Evolutionary conservation across 2,329 filamentous ascomycete species (phyloP).

Genomic region (Dothideomycetes sp.): DNA sequence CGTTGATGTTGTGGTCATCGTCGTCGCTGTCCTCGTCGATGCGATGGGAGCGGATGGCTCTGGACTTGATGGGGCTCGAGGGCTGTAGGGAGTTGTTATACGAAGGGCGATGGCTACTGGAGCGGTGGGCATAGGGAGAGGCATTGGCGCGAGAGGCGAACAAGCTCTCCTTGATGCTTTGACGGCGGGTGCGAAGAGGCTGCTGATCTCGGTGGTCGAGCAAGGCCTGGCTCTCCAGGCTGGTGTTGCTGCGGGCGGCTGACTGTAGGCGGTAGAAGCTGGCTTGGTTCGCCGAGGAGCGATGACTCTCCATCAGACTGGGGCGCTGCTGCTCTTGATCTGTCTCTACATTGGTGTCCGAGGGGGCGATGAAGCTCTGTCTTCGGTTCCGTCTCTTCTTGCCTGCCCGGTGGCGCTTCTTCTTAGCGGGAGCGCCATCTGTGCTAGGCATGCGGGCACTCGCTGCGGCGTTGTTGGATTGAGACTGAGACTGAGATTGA

Average conservation of each 20-base stretch:
- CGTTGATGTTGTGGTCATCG: constrained; percentile 33
- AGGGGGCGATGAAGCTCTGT: constrained; percentile 64
- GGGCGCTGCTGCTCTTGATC: constrained; percentile 39
- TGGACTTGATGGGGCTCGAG: constrained; percentile 7
- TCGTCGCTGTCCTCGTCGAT: constrained; percentile 21
- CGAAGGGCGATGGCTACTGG: constrained; percentile 2
- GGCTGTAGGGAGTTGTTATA: constrained; percentile 7
- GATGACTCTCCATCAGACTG: constrained; percentile 25
- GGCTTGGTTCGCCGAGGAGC: constrained; percentile 23
- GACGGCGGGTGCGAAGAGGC: constrained; percentile 28
- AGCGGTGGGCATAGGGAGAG: constrained; percentile 4
- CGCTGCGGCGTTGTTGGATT: not conserved
- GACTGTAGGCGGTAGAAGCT: constrained; percentile 43
- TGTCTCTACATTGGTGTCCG: constrained; percentile 43
- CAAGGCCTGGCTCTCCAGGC: constrained; percentile 77
- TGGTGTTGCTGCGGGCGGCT: constrained; percentile 64
- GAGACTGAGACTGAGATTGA: not conserved
- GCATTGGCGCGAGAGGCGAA: constrained; percentile 10
- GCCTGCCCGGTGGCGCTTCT: constrained; percentile 64
- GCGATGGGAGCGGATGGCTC: constrained; percentile 5
- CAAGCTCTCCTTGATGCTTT: constrained; percentile 29
- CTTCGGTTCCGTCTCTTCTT: constrained; percentile 67
- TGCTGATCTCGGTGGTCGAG: constrained; percentile 57
- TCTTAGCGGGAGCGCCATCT: constrained; percentile 32
- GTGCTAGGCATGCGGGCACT: not conserved